Conservation (phyloP, 192 early-diverging fungal species). For the Geranomyces michiganensis region DNA sequence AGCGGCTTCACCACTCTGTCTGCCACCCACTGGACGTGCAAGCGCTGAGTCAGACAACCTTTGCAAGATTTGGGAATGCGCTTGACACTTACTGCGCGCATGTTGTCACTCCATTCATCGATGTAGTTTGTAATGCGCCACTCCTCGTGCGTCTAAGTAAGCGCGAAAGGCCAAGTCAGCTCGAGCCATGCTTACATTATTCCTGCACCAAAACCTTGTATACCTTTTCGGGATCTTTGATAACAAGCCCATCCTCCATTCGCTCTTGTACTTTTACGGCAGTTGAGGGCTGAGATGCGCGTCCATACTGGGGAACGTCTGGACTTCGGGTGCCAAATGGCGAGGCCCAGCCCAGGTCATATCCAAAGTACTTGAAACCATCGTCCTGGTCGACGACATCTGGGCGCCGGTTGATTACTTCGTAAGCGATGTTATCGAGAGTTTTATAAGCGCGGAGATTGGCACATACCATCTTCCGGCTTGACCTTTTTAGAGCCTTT, state of each 20-base stretch:
- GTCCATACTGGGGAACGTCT: conserved; percentile 20
- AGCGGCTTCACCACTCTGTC: conserved; percentile 31
- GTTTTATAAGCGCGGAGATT: too few species aligned
- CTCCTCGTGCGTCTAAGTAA: conserved; percentile 32
- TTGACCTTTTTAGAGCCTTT: too few species aligned
- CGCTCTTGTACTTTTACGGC: conserved; percentile 24
- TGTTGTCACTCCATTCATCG: conserved; percentile 41
- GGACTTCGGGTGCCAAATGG: conserved; percentile 11
- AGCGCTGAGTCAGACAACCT: background rate
- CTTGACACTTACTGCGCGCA: conserved; percentile 26
- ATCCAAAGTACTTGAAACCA: background rate
- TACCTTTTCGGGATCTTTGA: conserved; percentile 39
- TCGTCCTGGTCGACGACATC: background rate
- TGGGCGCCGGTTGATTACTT: background rate
- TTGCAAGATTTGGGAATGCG: background rate
- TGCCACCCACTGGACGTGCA: conserved; percentile 32
- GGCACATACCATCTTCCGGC: too few species aligned
- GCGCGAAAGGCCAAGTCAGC: background rate
- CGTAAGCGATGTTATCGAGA: too few species aligned
- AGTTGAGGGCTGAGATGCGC: conserved; percentile 15
- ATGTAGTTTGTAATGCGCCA: conserved; percentile 37
- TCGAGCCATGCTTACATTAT: background rate
- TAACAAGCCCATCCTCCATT: conserved; percentile 35
- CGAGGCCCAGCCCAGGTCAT: background rate
- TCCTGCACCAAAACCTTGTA: background rate